Base-by-base conservation (phyloP, 169 alveolate genomes). In the Plasmodium chabaudi region DNA sequence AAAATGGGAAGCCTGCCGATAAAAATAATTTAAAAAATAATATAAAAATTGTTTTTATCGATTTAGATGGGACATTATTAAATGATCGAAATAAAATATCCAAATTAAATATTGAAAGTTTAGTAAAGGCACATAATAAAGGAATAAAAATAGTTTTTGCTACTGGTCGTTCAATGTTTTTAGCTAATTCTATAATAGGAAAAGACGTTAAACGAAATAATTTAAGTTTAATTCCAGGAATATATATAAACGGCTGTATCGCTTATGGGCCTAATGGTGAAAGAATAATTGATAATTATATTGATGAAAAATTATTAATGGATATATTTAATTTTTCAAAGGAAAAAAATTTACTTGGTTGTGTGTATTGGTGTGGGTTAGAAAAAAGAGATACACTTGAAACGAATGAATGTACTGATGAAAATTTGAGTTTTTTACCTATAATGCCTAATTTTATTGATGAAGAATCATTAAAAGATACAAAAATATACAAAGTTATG, bases 161-260 rank as follows among this genome's bases (percentile, higher is more conserved):
- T 4, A 60, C 88, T 2, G 88, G 88, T 19, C 55, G 88, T 19
- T 49, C 88, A 15, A 10, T 61, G 17, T 42, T 44, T 23, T 74
- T 74, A 13, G 88, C 53, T 13, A 67, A 74, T 47, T 42, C 55
- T 2, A 42, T 74, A 9, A 74, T 74, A 44, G 88, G 74, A 12
- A 64, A 74, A 61, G 56, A 74, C 19, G 25, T 21, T 21, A 21
- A 21, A 21, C 0, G 1, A 21, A 21, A 21, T 21, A 21, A 21
- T 21, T 21, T 75, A 60, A 75, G 87, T 25, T 55, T 57, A 15
- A 19, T 86, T 9, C 95, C 95, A n/a, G 95, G 95, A 17, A 79
- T 92, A 53, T 92, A 70, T 51, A 60, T 92, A 23, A 92, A 92
- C 60, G 95, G 95, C 4, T 56, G 92, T 21, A 77, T 88, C 25